These are phyloP conservation scores for Pinus tabuliformis DNA, from an alignment of 75 land plant genomes.

Conservation along the genomic window DNA sequence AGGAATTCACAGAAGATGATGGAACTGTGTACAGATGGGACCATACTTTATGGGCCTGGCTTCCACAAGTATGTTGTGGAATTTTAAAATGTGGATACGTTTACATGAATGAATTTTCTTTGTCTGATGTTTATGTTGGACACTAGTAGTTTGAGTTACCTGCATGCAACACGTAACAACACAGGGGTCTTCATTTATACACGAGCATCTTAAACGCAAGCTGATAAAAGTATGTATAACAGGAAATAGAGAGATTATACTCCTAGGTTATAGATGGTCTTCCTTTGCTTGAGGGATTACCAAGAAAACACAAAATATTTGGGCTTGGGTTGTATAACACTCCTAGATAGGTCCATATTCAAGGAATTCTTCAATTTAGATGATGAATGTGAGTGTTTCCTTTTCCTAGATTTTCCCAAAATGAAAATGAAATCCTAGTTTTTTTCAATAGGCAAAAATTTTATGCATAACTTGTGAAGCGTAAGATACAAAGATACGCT, in stretches of 20 bases:
- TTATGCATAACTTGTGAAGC: neutral
- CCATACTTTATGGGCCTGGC: conserved; percentile 65
- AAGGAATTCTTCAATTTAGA: neutral
- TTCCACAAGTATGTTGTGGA: conserved; percentile 67
- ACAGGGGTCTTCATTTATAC: conserved; percentile 2
- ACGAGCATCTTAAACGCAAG: neutral
- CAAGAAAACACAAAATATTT: neutral
- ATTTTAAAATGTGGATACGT: neutral
- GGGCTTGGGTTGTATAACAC: neutral
- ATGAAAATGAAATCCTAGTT: neutral
- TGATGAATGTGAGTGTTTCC: neutral
- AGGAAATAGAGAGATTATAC: neutral
- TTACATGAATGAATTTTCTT: neutral
- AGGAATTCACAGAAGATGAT: conserved; percentile 96
- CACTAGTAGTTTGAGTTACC: neutral
- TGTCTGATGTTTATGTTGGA: neutral
- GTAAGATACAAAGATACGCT: neutral
- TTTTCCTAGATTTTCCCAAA: neutral
- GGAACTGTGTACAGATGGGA: conserved; percentile 95
- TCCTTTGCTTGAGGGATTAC: neutral
- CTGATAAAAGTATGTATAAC: neutral
- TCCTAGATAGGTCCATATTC: neutral
- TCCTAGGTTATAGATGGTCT: neutral
- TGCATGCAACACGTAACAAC: neutral
- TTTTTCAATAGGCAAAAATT: neutral